Percentiles rank a stretch among this genome's conserved stretches.
Conservation (phyloP, 306 rosid species). For the Glycine soja region DNA sequence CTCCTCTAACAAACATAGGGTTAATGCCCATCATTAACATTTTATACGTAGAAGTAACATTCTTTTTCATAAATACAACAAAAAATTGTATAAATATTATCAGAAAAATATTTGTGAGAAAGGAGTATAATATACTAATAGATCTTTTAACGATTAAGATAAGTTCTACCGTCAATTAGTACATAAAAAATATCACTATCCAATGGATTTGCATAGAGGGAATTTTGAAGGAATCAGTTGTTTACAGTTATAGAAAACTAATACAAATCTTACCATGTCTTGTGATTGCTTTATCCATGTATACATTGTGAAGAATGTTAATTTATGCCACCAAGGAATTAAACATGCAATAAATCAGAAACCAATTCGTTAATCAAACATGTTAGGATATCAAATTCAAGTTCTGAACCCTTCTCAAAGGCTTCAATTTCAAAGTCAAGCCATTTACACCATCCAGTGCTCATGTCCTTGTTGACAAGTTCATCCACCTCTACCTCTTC, state of each 20-base stretch:
- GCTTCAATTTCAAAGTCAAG: constrained; percentile 60
- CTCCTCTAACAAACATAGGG: too few relatives aligned
- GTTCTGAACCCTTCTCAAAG: constrained; percentile 59
- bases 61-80: background rate
- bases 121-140: background rate
- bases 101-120: background rate
- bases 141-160: background rate
- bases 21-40: background rate
- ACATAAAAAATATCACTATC: background rate
- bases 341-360: constrained; percentile 55
- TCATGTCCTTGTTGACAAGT: constrained; percentile 75
- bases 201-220: constrained; percentile 1
- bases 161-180: background rate
- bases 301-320: background rate
- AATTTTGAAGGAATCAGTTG: constrained; percentile 17
- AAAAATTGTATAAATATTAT: background rate
- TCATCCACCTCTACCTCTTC: constrained; percentile 69
- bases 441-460: constrained; percentile 69
- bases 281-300: background rate
- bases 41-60: background rate
- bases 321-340: constrained; percentile 13
- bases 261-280: constrained; percentile 15
- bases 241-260: background rate
- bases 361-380: constrained; percentile 66
- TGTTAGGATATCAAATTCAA: constrained; percentile 57